Conservation (phyloP, 2,329 filamentous ascomycete species). For the Penicillium corylophilum region DNA sequence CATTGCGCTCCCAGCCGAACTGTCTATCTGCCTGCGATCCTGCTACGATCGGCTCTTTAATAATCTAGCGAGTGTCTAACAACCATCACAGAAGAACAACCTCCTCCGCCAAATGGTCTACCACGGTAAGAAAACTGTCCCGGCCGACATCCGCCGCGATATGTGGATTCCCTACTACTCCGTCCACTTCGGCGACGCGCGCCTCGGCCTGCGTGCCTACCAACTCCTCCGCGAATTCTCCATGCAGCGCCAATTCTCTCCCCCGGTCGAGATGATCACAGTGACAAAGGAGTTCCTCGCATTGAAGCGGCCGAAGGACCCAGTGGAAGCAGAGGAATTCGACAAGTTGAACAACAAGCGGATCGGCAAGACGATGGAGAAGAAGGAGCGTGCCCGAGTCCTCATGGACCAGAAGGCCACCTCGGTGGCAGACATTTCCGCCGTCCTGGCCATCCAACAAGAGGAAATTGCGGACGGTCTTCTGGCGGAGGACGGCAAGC, state of each 20-base stretch:
- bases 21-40: too few relatives aligned
- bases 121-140: conserved; percentile 64
- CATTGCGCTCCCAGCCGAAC: neutral
- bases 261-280: conserved; percentile 44
- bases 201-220: conserved; percentile 56
- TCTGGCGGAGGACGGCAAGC: conserved; percentile 26
- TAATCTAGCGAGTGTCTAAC: conserved; percentile 8
- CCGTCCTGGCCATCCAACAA: conserved; percentile 54
- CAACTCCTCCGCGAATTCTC: conserved; percentile 61
- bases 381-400: conserved; percentile 51
- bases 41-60: neutral
- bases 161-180: conserved; percentile 62
- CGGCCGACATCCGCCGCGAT: conserved; percentile 59
- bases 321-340: conserved; percentile 41
- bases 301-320: conserved; percentile 39
- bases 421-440: conserved; percentile 59
- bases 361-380: conserved; percentile 46
- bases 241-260: conserved; percentile 57
- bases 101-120: conserved; percentile 59
- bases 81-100: conserved; percentile 46
- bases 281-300: conserved; percentile 45
- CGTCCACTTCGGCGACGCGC: conserved; percentile 53
- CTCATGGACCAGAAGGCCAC: conserved; percentile 67
- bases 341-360: conserved; percentile 42
- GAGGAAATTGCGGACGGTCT: conserved; percentile 33